A percentile compares a stretch with the other conserved stretches of the same genome.
Evolutionary conservation across 2,329 filamentous ascomycete genomes (phyloP).

Genomic region (Venturia asperata): DNA sequence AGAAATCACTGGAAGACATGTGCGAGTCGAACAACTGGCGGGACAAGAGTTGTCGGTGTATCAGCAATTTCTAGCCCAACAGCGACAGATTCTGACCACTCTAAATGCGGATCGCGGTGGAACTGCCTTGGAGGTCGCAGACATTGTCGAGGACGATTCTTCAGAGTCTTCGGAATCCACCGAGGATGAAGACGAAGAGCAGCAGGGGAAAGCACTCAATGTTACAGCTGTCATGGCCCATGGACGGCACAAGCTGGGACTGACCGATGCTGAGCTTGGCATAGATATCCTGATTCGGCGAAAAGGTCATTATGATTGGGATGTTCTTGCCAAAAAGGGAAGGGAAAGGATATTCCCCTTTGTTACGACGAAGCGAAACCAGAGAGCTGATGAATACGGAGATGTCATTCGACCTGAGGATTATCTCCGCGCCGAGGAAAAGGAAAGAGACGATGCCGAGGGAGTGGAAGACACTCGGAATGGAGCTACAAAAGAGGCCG

Average conservation of each 20-base stretch:
- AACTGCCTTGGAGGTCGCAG: slow-evolving; percentile 60
- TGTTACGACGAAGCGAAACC: slow-evolving; percentile 57
- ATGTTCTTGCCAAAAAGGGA: slow-evolving; percentile 84
- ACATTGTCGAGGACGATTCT: slow-evolving; percentile 74
- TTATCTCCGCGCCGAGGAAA: slow-evolving; percentile 85
- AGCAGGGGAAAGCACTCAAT: slow-evolving; percentile 87
- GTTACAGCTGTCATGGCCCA: slow-evolving; percentile 80
- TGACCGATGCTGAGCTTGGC: slow-evolving; percentile 84
- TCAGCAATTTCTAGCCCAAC: slow-evolving; percentile 85
- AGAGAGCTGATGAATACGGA: slow-evolving; percentile 82
- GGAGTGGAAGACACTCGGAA: slow-evolving; percentile 42
- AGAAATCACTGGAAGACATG: slow-evolving; percentile 27
- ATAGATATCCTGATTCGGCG: slow-evolving; percentile 84
- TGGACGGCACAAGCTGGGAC: slow-evolving; percentile 74
- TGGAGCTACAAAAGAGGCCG: slow-evolving; percentile 41
- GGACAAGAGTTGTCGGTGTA: slow-evolving; percentile 73
- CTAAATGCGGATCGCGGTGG: slow-evolving; percentile 61
- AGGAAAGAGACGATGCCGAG: slow-evolving; percentile 65
- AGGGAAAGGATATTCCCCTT: slow-evolving; percentile 89
- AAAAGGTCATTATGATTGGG: slow-evolving; percentile 88
- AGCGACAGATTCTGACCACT: slow-evolving; percentile 78
- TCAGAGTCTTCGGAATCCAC: slow-evolving; percentile 58
- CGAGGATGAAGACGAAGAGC: slow-evolving; percentile 84
- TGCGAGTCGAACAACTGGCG: slow-evolving; percentile 57
- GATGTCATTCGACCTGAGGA: slow-evolving; percentile 92